Percentiles rank a stretch among this genome's conserved stretches.
These are phyloP conservation scores for Exophiala xenobiotica DNA, from an alignment of 2,329 filamentous ascomycete species.

Conservation along the genomic window DNA sequence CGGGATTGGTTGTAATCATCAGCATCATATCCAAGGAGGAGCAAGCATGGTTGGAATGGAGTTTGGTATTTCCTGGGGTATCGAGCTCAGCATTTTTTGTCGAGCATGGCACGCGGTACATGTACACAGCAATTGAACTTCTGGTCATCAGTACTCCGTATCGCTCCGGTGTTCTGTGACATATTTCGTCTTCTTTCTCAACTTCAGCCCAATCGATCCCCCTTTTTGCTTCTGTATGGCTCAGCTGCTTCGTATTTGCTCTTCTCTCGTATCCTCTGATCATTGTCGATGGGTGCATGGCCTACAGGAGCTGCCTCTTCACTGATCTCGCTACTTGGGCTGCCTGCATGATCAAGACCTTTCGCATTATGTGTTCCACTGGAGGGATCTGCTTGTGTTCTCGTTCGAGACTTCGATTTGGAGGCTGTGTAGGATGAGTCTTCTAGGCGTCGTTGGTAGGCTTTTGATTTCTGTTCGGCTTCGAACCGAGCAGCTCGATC, in stretches of 20 bases:
- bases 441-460: conserved; percentile 39
- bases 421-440: conserved; percentile 28
- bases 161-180: not conserved
- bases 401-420: conserved; percentile 24
- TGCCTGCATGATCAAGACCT: conserved; percentile 56
- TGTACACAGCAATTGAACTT: conserved; percentile 16
- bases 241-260: conserved; percentile 83
- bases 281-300: conserved; percentile 72
- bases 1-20: not conserved
- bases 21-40: conserved; percentile 13
- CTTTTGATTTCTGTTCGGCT: conserved; percentile 63
- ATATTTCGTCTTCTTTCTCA: not conserved
- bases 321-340: conserved; percentile 70
- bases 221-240: conserved; percentile 75
- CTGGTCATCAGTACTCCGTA: not conserved
- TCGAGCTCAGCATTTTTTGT: not conserved
- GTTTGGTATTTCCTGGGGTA: conserved; percentile 2
- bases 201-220: conserved; percentile 73
- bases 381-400: conserved; percentile 25
- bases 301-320: conserved; percentile 81
- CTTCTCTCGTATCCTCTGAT: conserved; percentile 68
- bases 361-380: conserved; percentile 31
- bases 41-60: conserved; percentile 6
- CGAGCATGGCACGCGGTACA: not conserved
- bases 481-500: conserved; percentile 73